Percentiles rank a stretch among this genome's conserved stretches.
Evolutionary conservation across 2,329 filamentous ascomycete species (phyloP).

Genomic region (Gaeumannomyces tritici): DNA sequence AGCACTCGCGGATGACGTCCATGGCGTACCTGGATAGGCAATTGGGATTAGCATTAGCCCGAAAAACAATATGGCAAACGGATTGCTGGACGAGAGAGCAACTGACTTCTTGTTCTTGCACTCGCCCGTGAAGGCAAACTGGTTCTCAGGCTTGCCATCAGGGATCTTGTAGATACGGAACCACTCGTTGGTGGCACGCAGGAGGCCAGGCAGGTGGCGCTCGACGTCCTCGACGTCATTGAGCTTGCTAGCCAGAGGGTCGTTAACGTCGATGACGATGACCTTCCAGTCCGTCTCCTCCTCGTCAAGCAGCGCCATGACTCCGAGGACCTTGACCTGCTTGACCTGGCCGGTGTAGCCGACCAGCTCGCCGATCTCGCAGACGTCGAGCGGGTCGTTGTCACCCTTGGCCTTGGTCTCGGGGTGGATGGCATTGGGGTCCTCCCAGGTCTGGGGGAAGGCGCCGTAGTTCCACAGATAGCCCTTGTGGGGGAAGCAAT

Average conservation of each 20-base stretch:
- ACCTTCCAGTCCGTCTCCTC: constrained; percentile 99
- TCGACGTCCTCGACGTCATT: constrained; percentile 99
- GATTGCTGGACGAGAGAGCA: not conserved
- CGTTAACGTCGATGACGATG: constrained; percentile 98
- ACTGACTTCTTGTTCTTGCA: constrained; percentile 98
- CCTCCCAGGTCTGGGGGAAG: constrained; percentile 99
- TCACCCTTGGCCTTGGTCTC: constrained; percentile 99
- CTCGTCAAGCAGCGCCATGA: constrained; percentile 98
- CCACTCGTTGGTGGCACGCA: constrained; percentile 99
- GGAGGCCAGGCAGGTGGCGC: constrained; percentile 90
- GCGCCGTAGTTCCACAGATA: constrained; percentile 99
- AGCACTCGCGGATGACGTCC: constrained; percentile 91
- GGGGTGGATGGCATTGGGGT: constrained; percentile 89
- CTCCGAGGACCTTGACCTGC: constrained; percentile 99
- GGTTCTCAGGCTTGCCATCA: constrained; percentile 99
- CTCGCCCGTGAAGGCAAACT: constrained; percentile 99
- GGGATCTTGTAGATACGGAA: constrained; percentile 99
- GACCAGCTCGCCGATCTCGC: constrained; percentile 98
- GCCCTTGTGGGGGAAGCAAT: constrained; percentile 99
- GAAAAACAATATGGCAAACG: too few relatives aligned
- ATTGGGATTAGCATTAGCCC: too few relatives aligned
- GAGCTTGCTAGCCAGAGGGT: constrained; percentile 90
- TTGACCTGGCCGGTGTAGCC: constrained; percentile 94
- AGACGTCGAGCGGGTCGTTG: constrained; percentile 98
- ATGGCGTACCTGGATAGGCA: constrained; percentile 87